A percentile compares a stretch with the other conserved stretches of the same genome.
phyloP scores from a whole-genome alignment of 441 rosid species.

The Pelargonium australe region DNA sequence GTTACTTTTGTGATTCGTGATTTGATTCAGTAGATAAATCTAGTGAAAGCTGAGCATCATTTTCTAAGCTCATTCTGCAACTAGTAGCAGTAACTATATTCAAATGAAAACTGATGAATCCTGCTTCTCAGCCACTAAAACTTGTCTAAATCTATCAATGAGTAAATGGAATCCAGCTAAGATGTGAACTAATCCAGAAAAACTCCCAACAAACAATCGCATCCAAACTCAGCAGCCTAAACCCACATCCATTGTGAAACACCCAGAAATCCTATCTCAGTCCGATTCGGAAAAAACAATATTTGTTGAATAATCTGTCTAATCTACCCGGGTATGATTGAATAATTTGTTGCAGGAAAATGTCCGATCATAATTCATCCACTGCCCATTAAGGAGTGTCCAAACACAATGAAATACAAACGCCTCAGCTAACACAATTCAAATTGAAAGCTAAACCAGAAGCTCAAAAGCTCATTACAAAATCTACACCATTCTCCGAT shows the following conservation, averaged over 20 bases:
- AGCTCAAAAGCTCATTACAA: slow-evolving; percentile 17
- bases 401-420: slow-evolving; percentile 5
- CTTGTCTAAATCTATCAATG: slow-evolving; percentile 14
- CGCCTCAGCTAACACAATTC: slow-evolving; percentile 15
- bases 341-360: slow-evolving; percentile 13
- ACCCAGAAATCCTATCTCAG: background rate
- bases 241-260: background rate
- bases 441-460: background rate
- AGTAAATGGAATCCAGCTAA: background rate
- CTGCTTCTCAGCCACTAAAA: slow-evolving; percentile 9
- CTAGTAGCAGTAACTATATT: slow-evolving; percentile 2
- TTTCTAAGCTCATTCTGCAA: slow-evolving; percentile 56
- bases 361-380: slow-evolving; percentile 11
- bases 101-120: background rate
- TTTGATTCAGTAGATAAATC: slow-evolving; percentile 34
- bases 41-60: slow-evolving; percentile 34
- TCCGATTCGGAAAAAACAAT: background rate
- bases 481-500: slow-evolving; percentile 33
- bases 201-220: background rate
- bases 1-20: slow-evolving; percentile 38
- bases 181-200: background rate
- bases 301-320: background rate
- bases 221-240: slow-evolving; percentile 5
- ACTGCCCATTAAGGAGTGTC: slow-evolving; percentile 16
- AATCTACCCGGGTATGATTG: slow-evolving; percentile 7